A percentile compares a stretch with the other conserved stretches of the same genome.
Conservation (phyloP, 2,329 filamentous ascomycete genomes). For the Hymenoscyphus repandus region DNA sequence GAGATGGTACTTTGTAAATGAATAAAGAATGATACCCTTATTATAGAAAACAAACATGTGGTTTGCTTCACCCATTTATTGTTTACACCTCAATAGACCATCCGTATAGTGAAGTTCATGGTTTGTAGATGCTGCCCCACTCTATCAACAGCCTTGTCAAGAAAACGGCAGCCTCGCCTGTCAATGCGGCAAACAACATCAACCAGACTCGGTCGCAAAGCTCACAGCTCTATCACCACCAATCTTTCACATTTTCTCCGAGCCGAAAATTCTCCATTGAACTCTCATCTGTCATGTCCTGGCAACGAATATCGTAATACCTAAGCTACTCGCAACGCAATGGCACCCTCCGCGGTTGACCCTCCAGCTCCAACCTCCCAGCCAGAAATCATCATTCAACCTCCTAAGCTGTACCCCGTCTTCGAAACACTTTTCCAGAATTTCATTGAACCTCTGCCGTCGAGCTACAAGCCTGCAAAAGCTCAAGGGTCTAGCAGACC, state of each 20-base stretch:
- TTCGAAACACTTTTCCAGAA: slow-evolving; percentile 58
- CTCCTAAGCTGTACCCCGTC: slow-evolving; percentile 52
- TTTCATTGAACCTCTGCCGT: slow-evolving; percentile 47
- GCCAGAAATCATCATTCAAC: slow-evolving; percentile 45
- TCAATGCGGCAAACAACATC: slow-evolving; percentile 3
- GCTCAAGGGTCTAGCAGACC: slow-evolving; percentile 49
- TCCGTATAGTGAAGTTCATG: slow-evolving; percentile 63
- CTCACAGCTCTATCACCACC: slow-evolving; percentile 1
- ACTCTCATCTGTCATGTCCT: slow-evolving; percentile 50
- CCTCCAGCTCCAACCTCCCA: slow-evolving; percentile 32
- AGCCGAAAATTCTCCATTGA: neutral
- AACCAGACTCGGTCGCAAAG: slow-evolving; percentile 6
- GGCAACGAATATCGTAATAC: slow-evolving; percentile 25
- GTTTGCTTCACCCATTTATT: no score
- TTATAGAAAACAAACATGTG: no score
- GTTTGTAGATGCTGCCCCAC: slow-evolving; percentile 69
- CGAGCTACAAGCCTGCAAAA: slow-evolving; percentile 62
- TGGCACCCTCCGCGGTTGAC: slow-evolving; percentile 31
- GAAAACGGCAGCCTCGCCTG: slow-evolving; percentile 17
- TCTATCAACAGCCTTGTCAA: slow-evolving; percentile 19
- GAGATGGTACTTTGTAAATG: neutral
- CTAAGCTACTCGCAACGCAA: slow-evolving; percentile 13
- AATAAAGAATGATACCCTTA: slow-evolving; percentile 12
- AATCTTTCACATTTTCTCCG: neutral
- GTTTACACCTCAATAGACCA: slow-evolving; percentile 15